phyloP scores from a whole-genome alignment of 805 yeast species.

The Kodamaea restingae region DNA sequence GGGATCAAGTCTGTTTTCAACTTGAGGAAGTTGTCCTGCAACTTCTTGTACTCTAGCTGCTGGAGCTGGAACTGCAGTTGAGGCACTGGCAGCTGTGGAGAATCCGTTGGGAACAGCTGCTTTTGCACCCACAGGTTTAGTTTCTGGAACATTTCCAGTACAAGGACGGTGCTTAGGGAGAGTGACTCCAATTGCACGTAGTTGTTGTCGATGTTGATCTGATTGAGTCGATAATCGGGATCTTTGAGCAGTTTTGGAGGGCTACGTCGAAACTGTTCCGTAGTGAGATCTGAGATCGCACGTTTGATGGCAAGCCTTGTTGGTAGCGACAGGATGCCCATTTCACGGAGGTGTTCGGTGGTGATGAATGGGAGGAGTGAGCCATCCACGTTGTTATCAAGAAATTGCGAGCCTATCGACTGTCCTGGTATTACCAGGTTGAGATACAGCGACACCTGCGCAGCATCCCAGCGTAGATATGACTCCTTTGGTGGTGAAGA shows the following conservation, averaged over 20 bases:
- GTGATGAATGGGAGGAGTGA: conserved; percentile 64
- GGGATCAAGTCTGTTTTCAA: conserved; percentile 65
- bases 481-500: conserved; percentile 23
- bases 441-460: conserved; percentile 39
- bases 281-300: conserved; percentile 51
- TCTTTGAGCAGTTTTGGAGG: conserved; percentile 26
- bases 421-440: conserved; percentile 19
- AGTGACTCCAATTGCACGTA: conserved; percentile 36
- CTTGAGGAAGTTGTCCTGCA: conserved; percentile 52
- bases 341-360: conserved; percentile 66
- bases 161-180: conserved; percentile 28
- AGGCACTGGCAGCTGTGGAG: conserved; percentile 11
- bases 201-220: conserved; percentile 34
- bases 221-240: conserved; percentile 25
- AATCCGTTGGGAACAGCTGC: conserved; percentile 5
- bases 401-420: conserved; percentile 32
- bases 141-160: conserved; percentile 34
- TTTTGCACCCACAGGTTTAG: conserved; percentile 18
- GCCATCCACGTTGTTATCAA: conserved; percentile 66
- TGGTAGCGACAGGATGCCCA: conserved; percentile 55
- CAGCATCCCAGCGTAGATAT: conserved; percentile 43
- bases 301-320: conserved; percentile 59
- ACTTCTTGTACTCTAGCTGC: conserved; percentile 31
- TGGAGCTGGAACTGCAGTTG: conserved; percentile 15
- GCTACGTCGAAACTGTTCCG: conserved; percentile 27